phyloP scores from a whole-genome alignment of 805 yeast genomes.

The Yamadazyma akitaensis region DNA sequence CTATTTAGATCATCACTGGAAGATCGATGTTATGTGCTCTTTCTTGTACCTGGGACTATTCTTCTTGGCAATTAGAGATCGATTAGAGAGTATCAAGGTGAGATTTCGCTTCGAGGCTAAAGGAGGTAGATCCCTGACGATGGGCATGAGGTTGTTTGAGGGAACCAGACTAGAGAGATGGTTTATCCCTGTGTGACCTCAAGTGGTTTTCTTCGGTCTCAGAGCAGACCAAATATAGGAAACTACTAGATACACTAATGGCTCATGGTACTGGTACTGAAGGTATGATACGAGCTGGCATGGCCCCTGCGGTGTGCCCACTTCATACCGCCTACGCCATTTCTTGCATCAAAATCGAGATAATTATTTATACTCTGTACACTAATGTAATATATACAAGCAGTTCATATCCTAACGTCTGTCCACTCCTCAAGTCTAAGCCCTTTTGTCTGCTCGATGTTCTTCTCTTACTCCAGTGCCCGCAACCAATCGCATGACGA shows the following conservation, averaged over 20 bases:
- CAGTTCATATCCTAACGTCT: too few species aligned
- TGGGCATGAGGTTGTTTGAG: conserved; percentile 65
- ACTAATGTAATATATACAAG: not conserved
- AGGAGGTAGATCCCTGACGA: conserved; percentile 39
- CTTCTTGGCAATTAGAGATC: conserved; percentile 10
- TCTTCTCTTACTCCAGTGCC: too few species aligned
- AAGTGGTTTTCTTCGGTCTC: too few species aligned
- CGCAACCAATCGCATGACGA: too few species aligned
- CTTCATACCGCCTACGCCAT: too few species aligned
- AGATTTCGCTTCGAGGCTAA: conserved; percentile 31
- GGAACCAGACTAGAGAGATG: conserved; percentile 46
- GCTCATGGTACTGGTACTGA: too few species aligned
- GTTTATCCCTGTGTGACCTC: conserved; percentile 44
- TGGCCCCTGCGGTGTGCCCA: too few species aligned
- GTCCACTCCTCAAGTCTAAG: too few species aligned
- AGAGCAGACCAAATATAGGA: too few species aligned
- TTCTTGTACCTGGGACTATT: conserved; percentile 35
- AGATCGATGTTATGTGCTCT: conserved; percentile 59
- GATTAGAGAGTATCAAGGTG: conserved; percentile 29
- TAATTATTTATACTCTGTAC: not conserved
- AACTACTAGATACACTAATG: too few species aligned
- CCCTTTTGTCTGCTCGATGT: too few species aligned
- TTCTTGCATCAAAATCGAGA: not conserved
- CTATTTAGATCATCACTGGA: conserved; percentile 70
- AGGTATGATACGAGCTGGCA: too few species aligned